phyloP scores from a whole-genome alignment of 768 basidiomycete species.

The Bullera alba region DNA sequence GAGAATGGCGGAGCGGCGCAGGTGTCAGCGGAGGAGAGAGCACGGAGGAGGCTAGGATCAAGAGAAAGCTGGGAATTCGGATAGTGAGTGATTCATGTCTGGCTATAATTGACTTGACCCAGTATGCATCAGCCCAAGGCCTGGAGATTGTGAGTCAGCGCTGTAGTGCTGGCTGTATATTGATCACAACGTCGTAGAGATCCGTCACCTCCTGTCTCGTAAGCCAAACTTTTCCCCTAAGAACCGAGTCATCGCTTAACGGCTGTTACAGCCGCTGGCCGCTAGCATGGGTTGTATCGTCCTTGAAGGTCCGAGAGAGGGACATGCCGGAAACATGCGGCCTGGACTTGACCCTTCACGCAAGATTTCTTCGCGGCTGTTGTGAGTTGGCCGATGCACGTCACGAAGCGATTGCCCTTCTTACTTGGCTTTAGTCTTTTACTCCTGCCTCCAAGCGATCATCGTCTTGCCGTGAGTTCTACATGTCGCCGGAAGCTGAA shows the following conservation, averaged over 20 bases:
- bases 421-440: conserved; percentile 32
- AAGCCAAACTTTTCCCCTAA: too few species aligned
- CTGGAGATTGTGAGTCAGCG: conserved; percentile 29
- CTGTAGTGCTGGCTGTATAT: background rate
- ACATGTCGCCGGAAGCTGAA: background rate
- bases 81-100: conserved; percentile 30
- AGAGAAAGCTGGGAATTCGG: conserved; percentile 44
- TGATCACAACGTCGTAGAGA: conserved; percentile 17
- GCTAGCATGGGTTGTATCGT: conserved; percentile 34
- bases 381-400: conserved; percentile 18
- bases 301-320: conserved; percentile 31
- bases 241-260: too few species aligned
- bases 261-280: conserved; percentile 30
- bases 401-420: background rate
- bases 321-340: conserved; percentile 43
- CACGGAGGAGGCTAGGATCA: conserved; percentile 23
- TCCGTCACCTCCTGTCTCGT: conserved; percentile 28
- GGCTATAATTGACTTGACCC: background rate
- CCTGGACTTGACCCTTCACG: conserved; percentile 41
- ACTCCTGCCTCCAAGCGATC: conserved; percentile 31
- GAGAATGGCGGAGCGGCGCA: conserved; percentile 1
- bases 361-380: conserved; percentile 36
- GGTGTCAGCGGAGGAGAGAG: conserved; percentile 1
- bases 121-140: conserved; percentile 40
- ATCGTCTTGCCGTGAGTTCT: conserved; percentile 29